These are phyloP conservation scores for Candida saitoana DNA, from an alignment of 805 yeast species.

Conservation along the genomic window DNA sequence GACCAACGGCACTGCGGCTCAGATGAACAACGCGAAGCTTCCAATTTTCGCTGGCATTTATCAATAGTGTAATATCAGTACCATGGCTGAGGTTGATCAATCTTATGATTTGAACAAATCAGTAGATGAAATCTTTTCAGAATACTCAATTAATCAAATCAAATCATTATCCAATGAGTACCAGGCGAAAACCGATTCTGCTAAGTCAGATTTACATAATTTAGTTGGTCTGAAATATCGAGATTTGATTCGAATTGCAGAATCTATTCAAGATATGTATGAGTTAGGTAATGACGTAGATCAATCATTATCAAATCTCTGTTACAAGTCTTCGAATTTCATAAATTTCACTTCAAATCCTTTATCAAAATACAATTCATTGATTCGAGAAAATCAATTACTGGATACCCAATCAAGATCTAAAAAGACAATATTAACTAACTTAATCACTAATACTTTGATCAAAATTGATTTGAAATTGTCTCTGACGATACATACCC, in stretches of 20 bases:
- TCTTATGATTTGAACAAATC: constrained; percentile 9
- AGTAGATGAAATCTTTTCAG: constrained; percentile 33
- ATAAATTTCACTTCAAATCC: constrained; percentile 20
- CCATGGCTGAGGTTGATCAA: background rate
- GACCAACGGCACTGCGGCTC: too few species aligned
- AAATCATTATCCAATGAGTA: constrained; percentile 28
- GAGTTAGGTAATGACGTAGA: constrained; percentile 19
- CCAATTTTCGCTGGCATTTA: too few species aligned
- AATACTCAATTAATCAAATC: constrained; percentile 29
- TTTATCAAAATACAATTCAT: constrained; percentile 18
- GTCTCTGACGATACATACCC: constrained; percentile 16
- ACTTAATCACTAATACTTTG: constrained; percentile 26
- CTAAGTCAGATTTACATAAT: constrained; percentile 31
- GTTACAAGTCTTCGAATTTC: constrained; percentile 28
- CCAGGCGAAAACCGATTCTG: constrained; percentile 20
- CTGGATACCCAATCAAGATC: constrained; percentile 16
- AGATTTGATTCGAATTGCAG: constrained; percentile 42
- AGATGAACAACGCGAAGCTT: too few species aligned
- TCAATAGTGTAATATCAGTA: too few species aligned
- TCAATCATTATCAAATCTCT: constrained; percentile 23
- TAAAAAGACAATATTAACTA: constrained; percentile 22
- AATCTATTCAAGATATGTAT: constrained; percentile 35
- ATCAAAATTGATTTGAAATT: constrained; percentile 28
- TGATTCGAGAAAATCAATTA: constrained; percentile 14
- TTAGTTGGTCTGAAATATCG: constrained; percentile 40